Evolutionary conservation across 2,329 filamentous ascomycete genomes (phyloP).

Genomic region (Alternaria sp.): DNA sequence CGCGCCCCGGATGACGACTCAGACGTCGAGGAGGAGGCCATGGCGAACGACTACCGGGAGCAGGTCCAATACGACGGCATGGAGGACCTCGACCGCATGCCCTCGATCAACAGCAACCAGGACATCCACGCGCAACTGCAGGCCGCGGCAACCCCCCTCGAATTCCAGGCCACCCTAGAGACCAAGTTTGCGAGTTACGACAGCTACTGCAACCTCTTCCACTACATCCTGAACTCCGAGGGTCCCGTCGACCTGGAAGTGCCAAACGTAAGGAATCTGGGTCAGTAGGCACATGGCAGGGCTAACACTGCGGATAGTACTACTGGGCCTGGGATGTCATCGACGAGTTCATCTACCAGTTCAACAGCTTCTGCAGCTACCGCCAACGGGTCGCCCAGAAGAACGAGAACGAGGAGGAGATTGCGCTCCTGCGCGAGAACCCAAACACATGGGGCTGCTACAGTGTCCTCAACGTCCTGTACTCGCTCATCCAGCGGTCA

Average conservation of each 20-base stretch:
- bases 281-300: background rate
- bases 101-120: constrained; percentile 72
- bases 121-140: constrained; percentile 93
- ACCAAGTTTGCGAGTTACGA: constrained; percentile 99
- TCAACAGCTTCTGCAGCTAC: constrained; percentile 99
- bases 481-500: constrained; percentile 97
- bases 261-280: constrained; percentile 78
- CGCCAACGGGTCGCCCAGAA: constrained; percentile 87
- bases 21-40: constrained; percentile 93
- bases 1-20: constrained; percentile 75
- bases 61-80: constrained; percentile 93
- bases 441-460: constrained; percentile 99
- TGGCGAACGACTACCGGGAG: constrained; percentile 93
- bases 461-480: constrained; percentile 98
- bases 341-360: constrained; percentile 99
- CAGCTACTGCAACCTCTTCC: constrained; percentile 98
- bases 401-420: constrained; percentile 89
- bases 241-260: constrained; percentile 98
- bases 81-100: constrained; percentile 79
- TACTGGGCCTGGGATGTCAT: constrained; percentile 99
- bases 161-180: constrained; percentile 94
- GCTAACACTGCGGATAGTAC: constrained; percentile 67
- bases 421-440: constrained; percentile 90
- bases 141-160: constrained; percentile 91
- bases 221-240: constrained; percentile 98